Evolutionary conservation across 2,329 filamentous ascomycete genomes (phyloP), one percentile per base, ranked within the genome.

Genomic region (Fusarium denticulatum): DNA sequence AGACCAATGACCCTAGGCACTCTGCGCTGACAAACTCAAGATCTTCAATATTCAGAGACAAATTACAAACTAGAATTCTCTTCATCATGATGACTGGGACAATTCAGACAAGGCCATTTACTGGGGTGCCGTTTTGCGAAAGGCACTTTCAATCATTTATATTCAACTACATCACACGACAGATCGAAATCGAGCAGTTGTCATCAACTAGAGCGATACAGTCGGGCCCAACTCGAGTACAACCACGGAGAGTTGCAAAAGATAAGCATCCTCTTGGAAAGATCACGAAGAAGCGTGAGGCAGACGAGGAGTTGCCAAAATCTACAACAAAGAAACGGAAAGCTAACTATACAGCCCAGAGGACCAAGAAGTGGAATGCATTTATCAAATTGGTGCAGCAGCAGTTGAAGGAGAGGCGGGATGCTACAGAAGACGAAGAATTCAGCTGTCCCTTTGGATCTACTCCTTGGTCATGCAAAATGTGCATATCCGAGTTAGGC

Each of bases 211-310:
- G 32, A 12, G 22, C 22, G 9, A 32, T n/a, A 37, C 28, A 26
- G 1, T 20, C 22, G 24, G 24, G 45, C 10, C 60, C 59, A 15
- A 47, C 30, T 13, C 55, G 71, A 11, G 14, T 65, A 8, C 71
- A 73, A 7, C 71, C 71, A 24, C n/a, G 55, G 32, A 36, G 71
- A 50, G 59, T 26, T 20, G 71, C 42, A 45, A 73, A 73, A 45
- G 71, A 74, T 11, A 73, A 42, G 24, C 18, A 59, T 30, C 12
- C 56, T 3, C 28, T 47, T 7, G 8, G 26, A 12, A 58, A 57
- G 7, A 11, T 14, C 5, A 47, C 28, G 3, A 64, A 52, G 24
- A 69, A 74, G 5, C 43, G 67, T 0, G 8, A 22, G 1, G 20
- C 42, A 20, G 30, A 62, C 2, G 59, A 47, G 2, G 37, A 49